Evolutionary conservation across 805 yeast species (phyloP), one percentile per base, ranked within the genome.

Genomic region (Saturnispora sekii): DNA sequence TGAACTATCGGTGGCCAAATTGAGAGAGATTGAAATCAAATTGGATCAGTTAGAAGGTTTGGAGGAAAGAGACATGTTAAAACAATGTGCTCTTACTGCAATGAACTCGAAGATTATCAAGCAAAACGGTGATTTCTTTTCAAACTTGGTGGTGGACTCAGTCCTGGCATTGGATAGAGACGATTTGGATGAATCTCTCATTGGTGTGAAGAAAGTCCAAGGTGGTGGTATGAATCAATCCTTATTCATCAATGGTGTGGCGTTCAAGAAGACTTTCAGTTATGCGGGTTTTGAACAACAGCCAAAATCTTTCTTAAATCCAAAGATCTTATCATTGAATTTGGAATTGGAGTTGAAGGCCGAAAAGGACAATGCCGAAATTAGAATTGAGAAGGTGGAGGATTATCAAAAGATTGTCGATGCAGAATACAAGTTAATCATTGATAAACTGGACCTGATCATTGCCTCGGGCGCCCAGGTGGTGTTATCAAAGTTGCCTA

Each of bases 261-360:
- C 97, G 3, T 93, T 93, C 67, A 87, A 93, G 60, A 93, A 93
- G 69, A 89, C 98, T 0, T 93, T 93, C 58, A 83, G 97, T 21
- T 93, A 93, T 58, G 98, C 98, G 39, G 98, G 98, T 3, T 93
- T 93, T 62, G 98, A 93, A 66, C 98, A 93, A 70, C 98, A 93
- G 66, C 98, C 98, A 42, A 93, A 93, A 65, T 66, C 63, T 43
- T 87, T 93, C 62, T 56, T 57, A 15, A 71, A 85, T 63, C 96
- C 98, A 39, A 85, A 81, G 64, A 78, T 93, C 51, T 69, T 93
- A 46, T 77, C 81, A 55, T 72, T 93, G 59, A 93, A 93, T 60
- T 89, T 93, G 35, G 98, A 93, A 64, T 74, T 93, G 54, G 98
- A 93, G 69, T 77, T 93, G 60, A 93, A 93, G 68, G 97, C 97